A percentile compares a stretch with the other conserved stretches of the same genome.
phyloP scores from a whole-genome alignment of 108 stramenopile species.

The Aurantiochytrium sp. region DNA sequence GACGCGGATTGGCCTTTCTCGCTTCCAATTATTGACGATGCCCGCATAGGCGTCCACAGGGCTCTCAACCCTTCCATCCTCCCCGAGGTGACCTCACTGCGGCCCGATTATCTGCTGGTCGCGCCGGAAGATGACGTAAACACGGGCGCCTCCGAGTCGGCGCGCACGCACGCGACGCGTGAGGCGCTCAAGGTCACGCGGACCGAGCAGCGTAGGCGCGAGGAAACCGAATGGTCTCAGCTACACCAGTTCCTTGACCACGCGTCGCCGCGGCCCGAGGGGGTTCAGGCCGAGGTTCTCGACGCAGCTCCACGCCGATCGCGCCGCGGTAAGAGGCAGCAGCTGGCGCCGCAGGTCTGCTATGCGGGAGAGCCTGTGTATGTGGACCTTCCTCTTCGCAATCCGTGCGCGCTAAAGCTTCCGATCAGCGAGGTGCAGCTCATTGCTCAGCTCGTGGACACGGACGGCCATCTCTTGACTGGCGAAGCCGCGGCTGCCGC shows the following conservation, averaged over 20 bases:
- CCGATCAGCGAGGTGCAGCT: neutral
- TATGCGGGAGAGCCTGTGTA: constrained; percentile 5
- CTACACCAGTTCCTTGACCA: neutral
- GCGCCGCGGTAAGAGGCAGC: neutral
- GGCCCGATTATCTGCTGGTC: neutral
- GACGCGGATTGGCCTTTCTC: neutral
- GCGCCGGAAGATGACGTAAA: neutral
- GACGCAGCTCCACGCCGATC: neutral
- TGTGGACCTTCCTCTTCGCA: neutral
- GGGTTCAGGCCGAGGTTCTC: neutral
- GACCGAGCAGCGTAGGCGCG: neutral
- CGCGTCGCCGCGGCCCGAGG: neutral
- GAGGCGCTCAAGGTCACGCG: neutral
- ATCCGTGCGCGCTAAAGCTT: neutral
- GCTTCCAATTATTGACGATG: neutral
- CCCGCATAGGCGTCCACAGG: neutral
- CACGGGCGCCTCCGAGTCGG: neutral
- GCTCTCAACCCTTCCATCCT: neutral
- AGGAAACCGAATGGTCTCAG: neutral
- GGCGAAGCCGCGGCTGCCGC: neutral
- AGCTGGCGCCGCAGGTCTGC: neutral
- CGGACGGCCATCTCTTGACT: neutral
- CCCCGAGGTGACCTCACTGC: neutral
- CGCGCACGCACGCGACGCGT: neutral
- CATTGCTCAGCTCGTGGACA: neutral